phyloP scores from a whole-genome alignment of 768 basidiomycete genomes.

The Trametes maxima region DNA sequence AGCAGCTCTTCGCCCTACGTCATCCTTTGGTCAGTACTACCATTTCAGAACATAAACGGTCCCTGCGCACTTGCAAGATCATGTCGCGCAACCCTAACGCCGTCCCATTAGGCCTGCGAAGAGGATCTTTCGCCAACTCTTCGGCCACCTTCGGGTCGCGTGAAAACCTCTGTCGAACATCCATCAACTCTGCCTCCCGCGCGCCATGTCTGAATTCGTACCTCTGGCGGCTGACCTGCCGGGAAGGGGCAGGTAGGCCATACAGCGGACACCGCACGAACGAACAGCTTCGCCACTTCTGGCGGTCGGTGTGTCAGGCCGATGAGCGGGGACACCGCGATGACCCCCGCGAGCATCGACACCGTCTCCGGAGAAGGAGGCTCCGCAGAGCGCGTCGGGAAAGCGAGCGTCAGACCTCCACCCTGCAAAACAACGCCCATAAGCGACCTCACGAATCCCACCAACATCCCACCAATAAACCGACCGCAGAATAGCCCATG shows the following conservation, averaged over 20 bases:
- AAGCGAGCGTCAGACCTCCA: slow-evolving; percentile 61
- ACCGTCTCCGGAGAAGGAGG: slow-evolving; percentile 38
- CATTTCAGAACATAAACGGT: background rate
- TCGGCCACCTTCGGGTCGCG: slow-evolving; percentile 55
- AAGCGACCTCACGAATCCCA: background rate
- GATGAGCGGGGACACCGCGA: slow-evolving; percentile 66
- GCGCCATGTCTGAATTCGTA: slow-evolving; percentile 26
- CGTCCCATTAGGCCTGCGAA: slow-evolving; percentile 56
- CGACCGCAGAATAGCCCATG: slow-evolving; percentile 76
- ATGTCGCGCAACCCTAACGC: slow-evolving; percentile 22
- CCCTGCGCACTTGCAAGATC: slow-evolving; percentile 24
- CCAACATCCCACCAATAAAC: slow-evolving; percentile 24
- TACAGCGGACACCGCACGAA: slow-evolving; percentile 47
- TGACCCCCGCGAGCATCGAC: slow-evolving; percentile 56
- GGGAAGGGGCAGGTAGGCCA: slow-evolving; percentile 54
- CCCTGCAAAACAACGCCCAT: slow-evolving; percentile 44
- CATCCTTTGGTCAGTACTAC: background rate
- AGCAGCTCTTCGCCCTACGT: slow-evolving; percentile 57
- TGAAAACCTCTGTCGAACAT: slow-evolving; percentile 49
- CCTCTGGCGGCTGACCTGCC: slow-evolving; percentile 49
- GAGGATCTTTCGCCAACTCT: slow-evolving; percentile 54
- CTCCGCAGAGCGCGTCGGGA: slow-evolving; percentile 44
- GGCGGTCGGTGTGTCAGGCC: slow-evolving; percentile 58
- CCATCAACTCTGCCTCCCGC: background rate
- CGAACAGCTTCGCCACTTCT: slow-evolving; percentile 51